Base-by-base conservation (phyloP, 2,329 filamentous ascomycete genomes). In the Phyllosticta ampelicida region DNA sequence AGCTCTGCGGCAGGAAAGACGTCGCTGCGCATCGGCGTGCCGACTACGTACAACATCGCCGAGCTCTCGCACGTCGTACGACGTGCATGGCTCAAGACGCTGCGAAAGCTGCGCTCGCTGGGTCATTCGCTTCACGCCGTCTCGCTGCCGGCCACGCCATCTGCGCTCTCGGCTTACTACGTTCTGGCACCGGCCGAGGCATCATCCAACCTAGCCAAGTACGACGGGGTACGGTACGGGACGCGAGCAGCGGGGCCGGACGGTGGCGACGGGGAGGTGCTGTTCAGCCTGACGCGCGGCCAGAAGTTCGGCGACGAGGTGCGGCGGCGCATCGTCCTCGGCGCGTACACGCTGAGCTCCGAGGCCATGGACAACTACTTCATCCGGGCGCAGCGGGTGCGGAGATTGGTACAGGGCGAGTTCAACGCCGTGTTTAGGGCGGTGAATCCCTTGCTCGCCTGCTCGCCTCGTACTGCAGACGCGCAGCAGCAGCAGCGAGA, bases 311-410 rank as follows among this genome's bases (percentile, higher is more conserved):
- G 94, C 6, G 76, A 81, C 6, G 94, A 99, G 72, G 92, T 96
- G 10, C 85, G 86, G 67, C 81, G 90, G 56, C 84, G 94, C 48
- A 95, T 99, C 60, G 74, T 99, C 9, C 81, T 99, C 0, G 94
- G 94, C 16, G 86, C 90, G 0, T 97, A 96, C 69, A 91, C 86
- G 48, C 79, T 99, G 55, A 95, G 89, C 72, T 91, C 92, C 0
- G 84, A 87, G 61, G 90, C 90, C 9, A 94, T 95, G 67, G 87
- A 96, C 71, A 99, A 97, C 70, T 96, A 97, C 73, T 99, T 99
- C 67, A 82, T 96, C 62, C 87, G 96, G 70, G 94, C 94, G 51
- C 94, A 99, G 73, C 86, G 86, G 63, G 83, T 96, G 48, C 86
- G 94, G 1, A 81, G 89, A 57, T 77, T 95, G 18, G 89, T 99